phyloP scores from a whole-genome alignment of 106 monocot species.

The Allium fistulosum region DNA sequence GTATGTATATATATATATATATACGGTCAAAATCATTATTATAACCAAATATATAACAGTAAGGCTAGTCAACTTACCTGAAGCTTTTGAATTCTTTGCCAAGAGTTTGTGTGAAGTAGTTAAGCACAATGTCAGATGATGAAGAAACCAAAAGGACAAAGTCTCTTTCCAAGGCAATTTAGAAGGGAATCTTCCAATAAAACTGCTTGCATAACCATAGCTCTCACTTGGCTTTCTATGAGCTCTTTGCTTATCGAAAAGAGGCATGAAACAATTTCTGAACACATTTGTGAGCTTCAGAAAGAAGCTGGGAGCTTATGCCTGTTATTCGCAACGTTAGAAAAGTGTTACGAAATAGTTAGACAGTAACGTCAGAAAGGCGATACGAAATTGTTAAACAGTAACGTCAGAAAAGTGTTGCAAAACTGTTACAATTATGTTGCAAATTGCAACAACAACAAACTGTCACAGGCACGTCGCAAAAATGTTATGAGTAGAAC shows the following conservation, averaged over 20 bases:
- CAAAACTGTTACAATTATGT: no score
- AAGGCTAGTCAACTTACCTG: constrained; percentile 20
- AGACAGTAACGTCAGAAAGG: no score
- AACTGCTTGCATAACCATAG: constrained; percentile 92
- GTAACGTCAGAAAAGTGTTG: no score
- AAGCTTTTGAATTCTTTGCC: constrained; percentile 26
- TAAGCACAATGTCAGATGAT: constrained; percentile 7
- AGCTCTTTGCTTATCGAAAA: constrained; percentile 58
- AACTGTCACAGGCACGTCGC: no score
- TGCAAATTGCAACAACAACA: no score
- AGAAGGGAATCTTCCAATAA: constrained; percentile 69
- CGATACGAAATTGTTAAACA: no score
- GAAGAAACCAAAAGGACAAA: constrained; percentile 53
- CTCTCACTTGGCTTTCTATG: constrained; percentile 54
- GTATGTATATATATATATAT: neutral
- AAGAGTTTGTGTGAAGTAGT: constrained; percentile 43
- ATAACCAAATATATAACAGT: no score
- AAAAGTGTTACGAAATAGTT: no score
- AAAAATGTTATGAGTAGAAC: no score
- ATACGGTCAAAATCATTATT: neutral
- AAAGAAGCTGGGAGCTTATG: constrained; percentile 33
- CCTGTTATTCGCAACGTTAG: no score
- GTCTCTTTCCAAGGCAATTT: constrained; percentile 97
- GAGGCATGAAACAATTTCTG: constrained; percentile 73
- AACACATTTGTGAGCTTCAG: constrained; percentile 47